A percentile compares a stretch with the other conserved stretches of the same genome.
These are phyloP conservation scores for Suhomyces anneliseae DNA, from an alignment of 1,139 yeast genomes.

Conservation along the genomic window DNA sequence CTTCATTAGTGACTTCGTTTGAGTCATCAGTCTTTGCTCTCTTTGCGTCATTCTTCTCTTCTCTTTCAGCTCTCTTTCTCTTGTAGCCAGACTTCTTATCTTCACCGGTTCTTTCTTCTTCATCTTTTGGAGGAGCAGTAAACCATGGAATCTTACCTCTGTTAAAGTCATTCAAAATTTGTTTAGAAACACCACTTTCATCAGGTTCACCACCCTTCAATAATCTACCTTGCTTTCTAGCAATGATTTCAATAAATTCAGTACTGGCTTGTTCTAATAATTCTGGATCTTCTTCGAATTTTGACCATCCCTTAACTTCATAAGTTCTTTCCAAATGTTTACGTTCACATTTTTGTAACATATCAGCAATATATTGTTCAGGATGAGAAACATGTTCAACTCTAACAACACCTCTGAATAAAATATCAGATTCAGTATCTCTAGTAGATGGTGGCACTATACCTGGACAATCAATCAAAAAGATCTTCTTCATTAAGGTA, in stretches of 20 bases:
- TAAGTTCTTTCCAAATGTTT: constrained; percentile 95
- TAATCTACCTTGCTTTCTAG: constrained; percentile 89
- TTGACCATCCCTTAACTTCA: constrained; percentile 88
- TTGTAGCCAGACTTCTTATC: constrained; percentile 56
- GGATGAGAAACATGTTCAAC: constrained; percentile 95
- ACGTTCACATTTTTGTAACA: constrained; percentile 80
- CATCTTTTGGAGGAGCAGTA: constrained; percentile 85
- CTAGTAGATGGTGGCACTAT: constrained; percentile 93
- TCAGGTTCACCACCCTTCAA: constrained; percentile 98
- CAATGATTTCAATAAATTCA: constrained; percentile 86
- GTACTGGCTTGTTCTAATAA: constrained; percentile 56
- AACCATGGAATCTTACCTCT: constrained; percentile 99
- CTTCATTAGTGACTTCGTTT: not conserved
- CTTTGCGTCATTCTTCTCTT: constrained; percentile 27
- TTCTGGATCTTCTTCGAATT: constrained; percentile 41
- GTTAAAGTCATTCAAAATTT: constrained; percentile 88
- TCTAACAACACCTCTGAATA: constrained; percentile 96
- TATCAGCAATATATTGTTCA: constrained; percentile 90
- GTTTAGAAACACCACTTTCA: constrained; percentile 89
- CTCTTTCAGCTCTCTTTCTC: constrained; percentile 51
- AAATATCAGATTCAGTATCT: constrained; percentile 89
- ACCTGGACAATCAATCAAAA: constrained; percentile 97
- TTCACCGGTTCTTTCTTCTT: constrained; percentile 51
- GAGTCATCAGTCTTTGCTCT: constrained; percentile 18
- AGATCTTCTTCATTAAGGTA: constrained; percentile 92